Percentiles rank a stretch among this genome's conserved stretches.
These are phyloP conservation scores for Penicillium silybi DNA, from an alignment of 495 filamentous ascomycete genomes.

Conservation along the genomic window DNA sequence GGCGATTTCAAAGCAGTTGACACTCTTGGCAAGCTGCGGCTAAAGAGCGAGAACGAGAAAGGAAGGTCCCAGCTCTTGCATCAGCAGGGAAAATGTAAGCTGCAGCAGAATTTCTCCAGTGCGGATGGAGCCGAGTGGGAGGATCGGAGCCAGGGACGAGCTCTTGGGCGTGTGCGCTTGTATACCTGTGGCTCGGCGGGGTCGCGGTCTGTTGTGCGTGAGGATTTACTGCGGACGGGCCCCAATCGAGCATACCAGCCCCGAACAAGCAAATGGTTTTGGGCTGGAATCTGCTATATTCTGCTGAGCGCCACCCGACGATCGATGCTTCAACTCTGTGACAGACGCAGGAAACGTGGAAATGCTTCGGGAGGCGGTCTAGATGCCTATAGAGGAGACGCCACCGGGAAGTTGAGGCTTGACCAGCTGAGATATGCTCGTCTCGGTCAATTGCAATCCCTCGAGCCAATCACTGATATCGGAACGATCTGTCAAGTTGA, in stretches of 20 bases:
- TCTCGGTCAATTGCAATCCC: no score
- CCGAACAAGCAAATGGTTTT: background rate
- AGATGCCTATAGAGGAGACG: background rate
- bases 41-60: background rate
- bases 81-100: background rate
- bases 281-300: background rate
- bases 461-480: no score
- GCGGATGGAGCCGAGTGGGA: conserved; percentile 5
- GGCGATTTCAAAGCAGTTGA: background rate
- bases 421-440: no score
- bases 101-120: background rate
- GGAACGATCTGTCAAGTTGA: no score
- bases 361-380: background rate
- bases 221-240: background rate
- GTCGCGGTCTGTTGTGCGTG: background rate
- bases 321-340: background rate
- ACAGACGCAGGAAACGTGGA: background rate
- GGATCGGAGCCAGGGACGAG: background rate
- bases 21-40: background rate
- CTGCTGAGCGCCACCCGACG: background rate
- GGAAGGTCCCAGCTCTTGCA: background rate
- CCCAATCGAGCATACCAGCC: background rate
- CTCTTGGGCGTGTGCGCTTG: background rate
- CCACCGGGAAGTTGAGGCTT: background rate
- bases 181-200: background rate